Base-by-base conservation (phyloP, 2,329 filamentous ascomycete genomes). In the Cercospora citrullina region DNA sequence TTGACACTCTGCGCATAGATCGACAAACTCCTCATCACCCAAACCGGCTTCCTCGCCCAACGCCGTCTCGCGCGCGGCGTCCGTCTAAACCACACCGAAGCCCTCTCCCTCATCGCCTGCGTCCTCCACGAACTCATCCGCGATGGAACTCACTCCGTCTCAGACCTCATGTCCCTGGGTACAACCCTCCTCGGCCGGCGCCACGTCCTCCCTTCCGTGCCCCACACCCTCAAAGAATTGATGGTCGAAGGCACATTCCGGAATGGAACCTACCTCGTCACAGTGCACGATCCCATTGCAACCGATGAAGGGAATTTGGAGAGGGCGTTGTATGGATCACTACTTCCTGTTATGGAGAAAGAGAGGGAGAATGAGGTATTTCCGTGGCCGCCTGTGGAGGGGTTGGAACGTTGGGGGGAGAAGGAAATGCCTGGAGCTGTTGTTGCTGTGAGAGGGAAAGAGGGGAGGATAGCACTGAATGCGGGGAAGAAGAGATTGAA, bases 101-200 rank as follows among this genome's bases (percentile, higher is more conserved):
- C 94, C 69, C 89, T 88, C 72, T 91, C 90, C 30, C 86, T 94
- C 72, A 96, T 97, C 76, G 90, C 94, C 70, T 93, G 88, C 78
- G 94, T 94, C 79, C 86, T 98, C 60, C 94, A 97, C 80, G 94
- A 98, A 86, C 90, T 97, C 75, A 96, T 98, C 79, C 94, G 94
- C 79, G 94, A 98, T 94, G 94, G 94, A 78, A 89, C 91, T 73
- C 92, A 97, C 82, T 91, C 87, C 14, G 94, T 98, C 64, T 90
- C 94, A 45, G 93, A 97, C 79, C 91, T 98, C 77, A 98, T 98
- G 94, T 84, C 88, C 69, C 87, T 97, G 71, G 94, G 94, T 74
- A 89, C 92, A 75, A 94, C 91, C 64, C 94, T 98, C 90, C 91
- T 98, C 2, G 94, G 94, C 71, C 91, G 94, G 9, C 91, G 94